Evolutionary conservation across 2,329 filamentous ascomycete species (phyloP), one percentile per base, ranked within the genome.

Genomic region (Phaeosphaeriaceae sp.): DNA sequence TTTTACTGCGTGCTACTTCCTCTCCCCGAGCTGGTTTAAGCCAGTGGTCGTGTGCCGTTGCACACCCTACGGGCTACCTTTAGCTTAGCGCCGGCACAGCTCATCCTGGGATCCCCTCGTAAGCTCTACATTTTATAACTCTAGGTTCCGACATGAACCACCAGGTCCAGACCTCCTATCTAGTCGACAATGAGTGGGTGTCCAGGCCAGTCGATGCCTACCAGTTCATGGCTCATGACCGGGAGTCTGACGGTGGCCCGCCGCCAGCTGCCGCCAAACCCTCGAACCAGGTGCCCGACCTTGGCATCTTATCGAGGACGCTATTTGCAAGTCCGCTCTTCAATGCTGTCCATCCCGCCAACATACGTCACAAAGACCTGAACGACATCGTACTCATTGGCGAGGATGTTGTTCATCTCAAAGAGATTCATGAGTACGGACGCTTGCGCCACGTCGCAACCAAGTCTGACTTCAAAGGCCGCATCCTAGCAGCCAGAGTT

Each of bases 351-450:
- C 80, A 97, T 15, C 91, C 93, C 13, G 91, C 89, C n/a, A 87
- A 89, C 58, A 82, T 98, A 58, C 86, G 93, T 57, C 88, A 88
- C 54, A 82, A 83, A 51, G 78, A 83, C 45, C 83, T 88, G 59
- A 93, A 95, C 66, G 93, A 98, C 79, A 87, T 97, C 62, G 89
- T 93, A 40, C 92, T 97, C 68, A 85, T 99, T 56, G 91, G 93
- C 53, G 90, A 96, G 65, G 86, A 90, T 62, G 91, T 88, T 67
- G 85, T 99, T 46, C 89, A 94, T 65, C 87, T 98, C 62, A 90
- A 89, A 67, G 90, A 96, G 74, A 85, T 95, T 2, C 82, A 83
- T 5, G 82, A 82, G 46, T 86, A 91, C 71, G 88, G 89, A 1
- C 88, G 90, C 68, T 83, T 97, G 22, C 86, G 89, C 63, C 88